phyloP scores from a whole-genome alignment of 148 eudicot genomes.

The Rhododendron griersonianum region DNA sequence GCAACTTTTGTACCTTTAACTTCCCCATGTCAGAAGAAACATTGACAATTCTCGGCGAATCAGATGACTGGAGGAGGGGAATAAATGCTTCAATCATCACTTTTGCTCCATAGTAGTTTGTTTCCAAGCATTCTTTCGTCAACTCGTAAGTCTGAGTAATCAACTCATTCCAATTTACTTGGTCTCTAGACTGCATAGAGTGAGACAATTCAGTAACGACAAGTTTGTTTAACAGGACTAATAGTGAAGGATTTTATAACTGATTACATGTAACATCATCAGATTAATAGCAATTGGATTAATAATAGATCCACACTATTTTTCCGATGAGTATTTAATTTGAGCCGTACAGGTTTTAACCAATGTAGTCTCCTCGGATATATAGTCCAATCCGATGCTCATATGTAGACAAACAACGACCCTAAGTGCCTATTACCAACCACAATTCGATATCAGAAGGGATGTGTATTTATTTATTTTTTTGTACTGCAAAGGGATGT shows the following conservation, averaged over 20 bases:
- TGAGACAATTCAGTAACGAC: not conserved
- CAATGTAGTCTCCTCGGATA: not conserved
- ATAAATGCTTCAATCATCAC: constrained; percentile 36
- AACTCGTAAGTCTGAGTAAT: constrained; percentile 24
- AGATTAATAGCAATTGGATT: not conserved
- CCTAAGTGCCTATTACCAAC: not conserved
- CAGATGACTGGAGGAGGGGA: constrained; percentile 48
- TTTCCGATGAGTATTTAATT: not conserved
- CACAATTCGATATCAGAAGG: not conserved
- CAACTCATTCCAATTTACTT: constrained; percentile 6
- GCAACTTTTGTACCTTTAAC: constrained; percentile 27
- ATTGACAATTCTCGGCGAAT: constrained; percentile 50
- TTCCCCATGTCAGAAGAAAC: constrained; percentile 38
- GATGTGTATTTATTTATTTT: no score
- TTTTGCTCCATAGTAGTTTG: constrained; percentile 47
- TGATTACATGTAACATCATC: not conserved
- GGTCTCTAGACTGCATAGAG: not conserved
- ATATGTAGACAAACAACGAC: not conserved
- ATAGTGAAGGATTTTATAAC: not conserved
- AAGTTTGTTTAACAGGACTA: not conserved
- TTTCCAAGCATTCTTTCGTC: constrained; percentile 36
- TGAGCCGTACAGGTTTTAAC: not conserved
- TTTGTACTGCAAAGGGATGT: not conserved
- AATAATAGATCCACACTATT: not conserved
- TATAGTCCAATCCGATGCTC: not conserved